These are phyloP conservation scores for Puccinellia tenuiflora DNA, from an alignment of 176 grass and related monocot genomes.

Conservation along the genomic window DNA sequence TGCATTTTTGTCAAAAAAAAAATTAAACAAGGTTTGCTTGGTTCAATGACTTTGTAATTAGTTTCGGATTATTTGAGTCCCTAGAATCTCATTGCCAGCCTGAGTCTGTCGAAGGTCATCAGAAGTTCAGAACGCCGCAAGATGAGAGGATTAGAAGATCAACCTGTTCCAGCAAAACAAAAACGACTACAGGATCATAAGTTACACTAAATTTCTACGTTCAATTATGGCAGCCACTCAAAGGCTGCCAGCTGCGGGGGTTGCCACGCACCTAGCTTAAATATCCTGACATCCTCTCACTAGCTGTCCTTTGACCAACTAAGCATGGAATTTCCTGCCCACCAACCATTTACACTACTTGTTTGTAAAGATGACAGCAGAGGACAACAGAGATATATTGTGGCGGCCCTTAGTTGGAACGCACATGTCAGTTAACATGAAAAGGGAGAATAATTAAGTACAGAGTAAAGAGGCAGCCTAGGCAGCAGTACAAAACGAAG, in stretches of 20 bases:
- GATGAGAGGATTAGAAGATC: neutral
- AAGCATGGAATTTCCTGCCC: slow-evolving; percentile 21
- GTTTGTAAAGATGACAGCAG: slow-evolving; percentile 18
- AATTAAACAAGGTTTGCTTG: neutral
- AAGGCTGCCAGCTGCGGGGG: slow-evolving; percentile 9
- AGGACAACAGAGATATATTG: slow-evolving; percentile 14
- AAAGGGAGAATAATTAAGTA: slow-evolving; percentile 15
- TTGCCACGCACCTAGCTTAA: slow-evolving; percentile 19
- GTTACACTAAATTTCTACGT: slow-evolving; percentile 13
- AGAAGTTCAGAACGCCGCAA: neutral
- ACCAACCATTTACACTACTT: slow-evolving; percentile 16
- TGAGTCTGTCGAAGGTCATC: neutral
- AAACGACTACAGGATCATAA: neutral
- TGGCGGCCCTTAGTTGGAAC: slow-evolving; percentile 7
- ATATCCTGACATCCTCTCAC: slow-evolving; percentile 22
- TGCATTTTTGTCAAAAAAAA: too few relatives aligned
- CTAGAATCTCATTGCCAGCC: neutral
- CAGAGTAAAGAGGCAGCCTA: neutral
- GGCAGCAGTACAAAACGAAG: slow-evolving; percentile 15
- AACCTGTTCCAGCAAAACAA: neutral
- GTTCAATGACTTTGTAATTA: neutral
- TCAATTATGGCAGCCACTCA: slow-evolving; percentile 20
- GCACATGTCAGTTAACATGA: slow-evolving; percentile 4
- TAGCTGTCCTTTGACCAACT: slow-evolving; percentile 39
- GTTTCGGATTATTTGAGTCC: neutral